These are phyloP conservation scores for Thuja plicata DNA, from an alignment of 83 land plant genomes.

Conservation along the genomic window DNA sequence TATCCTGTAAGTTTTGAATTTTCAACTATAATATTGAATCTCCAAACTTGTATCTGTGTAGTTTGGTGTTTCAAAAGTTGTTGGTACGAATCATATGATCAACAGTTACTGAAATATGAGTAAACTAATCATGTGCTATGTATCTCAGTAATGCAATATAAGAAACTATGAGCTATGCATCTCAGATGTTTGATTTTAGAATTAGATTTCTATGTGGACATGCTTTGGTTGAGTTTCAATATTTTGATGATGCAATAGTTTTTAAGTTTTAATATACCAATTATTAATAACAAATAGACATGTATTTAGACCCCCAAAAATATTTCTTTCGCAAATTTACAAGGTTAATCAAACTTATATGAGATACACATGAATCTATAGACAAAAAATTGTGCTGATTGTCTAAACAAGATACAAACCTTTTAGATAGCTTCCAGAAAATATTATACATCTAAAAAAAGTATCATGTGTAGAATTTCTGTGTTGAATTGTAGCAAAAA, in stretches of 20 bases:
- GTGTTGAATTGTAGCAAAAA: neutral
- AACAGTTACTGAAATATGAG: neutral
- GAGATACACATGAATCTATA: neutral
- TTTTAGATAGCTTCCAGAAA: neutral
- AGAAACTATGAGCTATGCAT: too few relatives aligned
- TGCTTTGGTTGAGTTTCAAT: neutral
- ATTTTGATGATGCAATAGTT: neutral
- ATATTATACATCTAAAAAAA: neutral
- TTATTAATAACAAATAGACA: neutral
- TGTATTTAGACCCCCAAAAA: neutral
- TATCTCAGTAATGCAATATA: too few relatives aligned
- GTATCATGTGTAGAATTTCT: neutral
- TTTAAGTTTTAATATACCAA: neutral
- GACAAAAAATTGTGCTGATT: neutral
- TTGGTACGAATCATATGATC: neutral
- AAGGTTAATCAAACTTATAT: neutral
- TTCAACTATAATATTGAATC: neutral
- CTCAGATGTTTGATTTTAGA: neutral
- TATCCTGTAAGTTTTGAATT: slow-evolving; percentile 68
- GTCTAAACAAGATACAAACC: neutral
- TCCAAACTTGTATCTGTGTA: slow-evolving; percentile 17
- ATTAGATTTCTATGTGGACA: neutral
- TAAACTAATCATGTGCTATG: neutral
- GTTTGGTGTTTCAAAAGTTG: slow-evolving; percentile 22
- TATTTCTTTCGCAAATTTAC: neutral